Evolutionary conservation across 768 basidiomycete genomes (phyloP), one percentile per base, ranked within the genome.

Genomic region (Pisolithus microcarpus): DNA sequence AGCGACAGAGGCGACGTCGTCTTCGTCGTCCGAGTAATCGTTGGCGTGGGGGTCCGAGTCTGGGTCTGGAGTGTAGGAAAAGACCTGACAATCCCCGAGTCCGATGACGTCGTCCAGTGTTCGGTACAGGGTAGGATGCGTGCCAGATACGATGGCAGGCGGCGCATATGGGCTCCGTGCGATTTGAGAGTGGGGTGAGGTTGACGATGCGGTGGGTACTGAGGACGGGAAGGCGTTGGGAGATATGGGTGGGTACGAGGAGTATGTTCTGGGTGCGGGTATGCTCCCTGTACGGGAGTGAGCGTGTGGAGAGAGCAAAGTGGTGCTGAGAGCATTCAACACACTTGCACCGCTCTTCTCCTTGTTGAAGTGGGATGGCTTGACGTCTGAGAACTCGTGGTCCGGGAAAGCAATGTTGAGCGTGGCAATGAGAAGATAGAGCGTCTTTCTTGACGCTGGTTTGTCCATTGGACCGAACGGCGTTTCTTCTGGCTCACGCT

Each of bases 351-450:
- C 77, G 37, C 74, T 84, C 67, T 79, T 78, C 67, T 94, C 91
- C 52, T 85, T 85, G 63, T 79, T 82, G 69, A 99, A 99, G 60
- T 95, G 87, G 9, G 85, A 84, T 0, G 93, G 89, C 24, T 87
- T 81, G 47, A 96, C 86, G 65, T 90, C 86, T 7, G 90, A 89
- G 73, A 98, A 99, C 63, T 97, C 94, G 72, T 97, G 80, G 78
- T 98, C 95, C 2, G 95, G 95, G 65, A 94, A 99, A 6, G 95
- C 94, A 61, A 91, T 82, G 73, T 99, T 99, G 61, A 99, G 85
- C 3, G 93, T 92, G 30, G 91, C 88, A 61, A 98, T 96, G 65
- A 98, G 86, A 46, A 94, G 82, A 74, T 93, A 96, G 51, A 96
- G 84, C 4, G 90, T 94, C 78, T 95, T 96, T 61, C 91, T 78